These are phyloP conservation scores for Austroboletus eburneus DNA, from an alignment of 768 basidiomycete genomes.

Conservation along the genomic window DNA sequence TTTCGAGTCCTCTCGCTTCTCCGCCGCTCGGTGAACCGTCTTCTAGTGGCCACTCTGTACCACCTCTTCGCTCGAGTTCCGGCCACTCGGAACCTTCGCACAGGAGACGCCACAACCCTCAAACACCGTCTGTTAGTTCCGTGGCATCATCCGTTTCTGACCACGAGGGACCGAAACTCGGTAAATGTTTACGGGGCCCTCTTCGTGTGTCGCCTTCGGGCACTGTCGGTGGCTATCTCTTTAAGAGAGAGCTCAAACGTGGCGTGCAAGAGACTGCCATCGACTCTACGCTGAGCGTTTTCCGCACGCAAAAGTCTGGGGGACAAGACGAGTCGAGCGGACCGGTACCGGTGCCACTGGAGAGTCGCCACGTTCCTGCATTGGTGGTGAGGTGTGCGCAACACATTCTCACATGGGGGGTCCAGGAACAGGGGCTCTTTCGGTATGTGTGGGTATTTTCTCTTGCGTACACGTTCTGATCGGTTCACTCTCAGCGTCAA, in stretches of 20 bases:
- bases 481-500: slow-evolving; percentile 55
- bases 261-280: slow-evolving; percentile 59
- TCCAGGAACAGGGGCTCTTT: slow-evolving; percentile 84
- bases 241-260: slow-evolving; percentile 53
- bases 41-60: slow-evolving; percentile 31
- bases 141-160: slow-evolving; percentile 47
- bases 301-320: slow-evolving; percentile 6
- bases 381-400: slow-evolving; percentile 79
- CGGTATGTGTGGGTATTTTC: slow-evolving; percentile 41
- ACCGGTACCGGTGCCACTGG: slow-evolving; percentile 30
- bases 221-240: slow-evolving; percentile 54
- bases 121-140: slow-evolving; percentile 56
- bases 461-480: slow-evolving; percentile 7
- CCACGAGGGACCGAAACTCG: slow-evolving; percentile 50
- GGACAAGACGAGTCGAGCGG: neutral
- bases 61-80: slow-evolving; percentile 38
- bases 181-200: slow-evolving; percentile 54
- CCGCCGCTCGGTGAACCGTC: slow-evolving; percentile 42
- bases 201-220: slow-evolving; percentile 34
- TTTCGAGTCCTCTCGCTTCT: slow-evolving; percentile 42
- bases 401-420: slow-evolving; percentile 76
- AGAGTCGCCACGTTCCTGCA: slow-evolving; percentile 60
- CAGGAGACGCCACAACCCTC: slow-evolving; percentile 48
- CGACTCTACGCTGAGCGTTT: slow-evolving; percentile 14
- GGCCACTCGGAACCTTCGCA: slow-evolving; percentile 33